Percentiles rank a stretch among this genome's conserved stretches.
These are phyloP conservation scores for Cinnamomum chago DNA, from an alignment of 164 flowering plant species.

Conservation along the genomic window DNA sequence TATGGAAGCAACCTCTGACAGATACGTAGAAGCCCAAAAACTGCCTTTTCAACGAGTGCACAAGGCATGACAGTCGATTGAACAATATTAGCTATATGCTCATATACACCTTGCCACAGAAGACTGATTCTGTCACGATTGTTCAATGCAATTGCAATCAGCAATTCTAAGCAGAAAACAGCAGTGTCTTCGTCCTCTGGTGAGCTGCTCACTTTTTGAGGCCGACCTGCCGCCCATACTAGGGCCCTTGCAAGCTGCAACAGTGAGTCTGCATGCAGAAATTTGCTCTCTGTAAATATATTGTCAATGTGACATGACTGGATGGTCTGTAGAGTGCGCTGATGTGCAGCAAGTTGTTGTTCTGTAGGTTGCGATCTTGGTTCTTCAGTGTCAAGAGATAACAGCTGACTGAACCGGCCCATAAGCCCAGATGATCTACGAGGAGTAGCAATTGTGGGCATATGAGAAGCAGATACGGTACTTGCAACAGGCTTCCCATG, in stretches of 20 bases:
- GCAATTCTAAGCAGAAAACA: conserved; percentile 38
- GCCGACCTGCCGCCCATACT: conserved; percentile 28
- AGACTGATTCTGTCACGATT: conserved; percentile 41
- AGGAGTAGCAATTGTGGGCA: conserved; percentile 27
- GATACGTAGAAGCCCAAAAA: conserved; percentile 37
- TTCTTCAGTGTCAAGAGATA: conserved; percentile 38
- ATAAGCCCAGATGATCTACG: conserved; percentile 32
- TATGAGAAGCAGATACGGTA: conserved; percentile 28
- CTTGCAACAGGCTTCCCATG: conserved; percentile 24
- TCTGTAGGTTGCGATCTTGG: conserved; percentile 34
- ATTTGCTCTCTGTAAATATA: conserved; percentile 37
- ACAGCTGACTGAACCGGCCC: conserved; percentile 39
- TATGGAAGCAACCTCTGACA: conserved; percentile 40
- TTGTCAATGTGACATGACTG: conserved; percentile 38
- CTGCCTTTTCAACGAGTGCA: conserved; percentile 41
- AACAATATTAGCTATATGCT: conserved; percentile 34
- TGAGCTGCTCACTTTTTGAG: conserved; percentile 28
- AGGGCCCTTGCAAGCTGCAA: conserved; percentile 34
- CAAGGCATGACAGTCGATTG: conserved; percentile 40
- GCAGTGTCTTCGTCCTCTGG: conserved; percentile 41
- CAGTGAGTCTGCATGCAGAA: conserved; percentile 33
- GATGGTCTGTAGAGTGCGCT: conserved; percentile 34
- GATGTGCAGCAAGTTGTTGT: conserved; percentile 39
- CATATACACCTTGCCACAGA: conserved; percentile 39
- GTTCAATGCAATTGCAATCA: conserved; percentile 36